Evolutionary conservation across 495 filamentous ascomycete genomes (phyloP).

Genomic region (Halenospora varia): DNA sequence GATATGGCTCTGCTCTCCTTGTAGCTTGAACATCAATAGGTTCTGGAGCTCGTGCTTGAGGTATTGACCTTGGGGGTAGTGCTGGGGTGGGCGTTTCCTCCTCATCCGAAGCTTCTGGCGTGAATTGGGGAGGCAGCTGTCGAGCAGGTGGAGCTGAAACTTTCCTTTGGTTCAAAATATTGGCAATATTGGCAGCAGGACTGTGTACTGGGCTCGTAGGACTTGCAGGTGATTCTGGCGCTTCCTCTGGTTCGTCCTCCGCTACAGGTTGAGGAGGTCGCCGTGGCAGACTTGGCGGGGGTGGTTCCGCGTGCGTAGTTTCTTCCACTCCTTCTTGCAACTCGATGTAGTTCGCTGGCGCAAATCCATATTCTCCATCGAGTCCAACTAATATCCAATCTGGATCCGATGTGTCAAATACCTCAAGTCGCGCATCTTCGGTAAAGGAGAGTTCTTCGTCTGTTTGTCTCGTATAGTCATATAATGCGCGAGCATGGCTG

Average conservation of each 20-base stretch:
- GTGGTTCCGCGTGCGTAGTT: constrained; percentile 20
- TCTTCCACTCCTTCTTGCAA: constrained; percentile 24
- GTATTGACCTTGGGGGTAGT: constrained; percentile 66
- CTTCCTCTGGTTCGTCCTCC: constrained; percentile 32
- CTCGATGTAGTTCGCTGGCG: constrained; percentile 96
- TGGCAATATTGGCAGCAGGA: constrained; percentile 28
- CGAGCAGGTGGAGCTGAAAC: constrained; percentile 14
- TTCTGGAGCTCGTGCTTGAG: constrained; percentile 50
- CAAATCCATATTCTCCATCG: constrained; percentile 88
- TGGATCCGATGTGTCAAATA: constrained; percentile 88
- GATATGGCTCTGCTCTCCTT: constrained; percentile 21
- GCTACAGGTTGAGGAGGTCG: constrained; percentile 32
- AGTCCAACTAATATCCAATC: constrained; percentile 94
- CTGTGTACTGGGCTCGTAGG: constrained; percentile 13
- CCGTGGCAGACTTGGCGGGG: constrained; percentile 38
- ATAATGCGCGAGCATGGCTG: constrained; percentile 76
- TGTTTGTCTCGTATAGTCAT: constrained; percentile 94
- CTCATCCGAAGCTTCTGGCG: constrained; percentile 58
- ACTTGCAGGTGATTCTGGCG: constrained; percentile 19
- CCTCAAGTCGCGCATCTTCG: constrained; percentile 77
- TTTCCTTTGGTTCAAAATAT: constrained; percentile 20
- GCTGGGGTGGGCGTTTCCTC: constrained; percentile 57
- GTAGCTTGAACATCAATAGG: constrained; percentile 48
- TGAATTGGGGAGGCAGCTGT: constrained; percentile 46
- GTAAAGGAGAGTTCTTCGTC: constrained; percentile 96